Evolutionary conservation across 1,284 basidiomycete genomes (phyloP).

Genomic region (Moniliella sp.): DNA sequence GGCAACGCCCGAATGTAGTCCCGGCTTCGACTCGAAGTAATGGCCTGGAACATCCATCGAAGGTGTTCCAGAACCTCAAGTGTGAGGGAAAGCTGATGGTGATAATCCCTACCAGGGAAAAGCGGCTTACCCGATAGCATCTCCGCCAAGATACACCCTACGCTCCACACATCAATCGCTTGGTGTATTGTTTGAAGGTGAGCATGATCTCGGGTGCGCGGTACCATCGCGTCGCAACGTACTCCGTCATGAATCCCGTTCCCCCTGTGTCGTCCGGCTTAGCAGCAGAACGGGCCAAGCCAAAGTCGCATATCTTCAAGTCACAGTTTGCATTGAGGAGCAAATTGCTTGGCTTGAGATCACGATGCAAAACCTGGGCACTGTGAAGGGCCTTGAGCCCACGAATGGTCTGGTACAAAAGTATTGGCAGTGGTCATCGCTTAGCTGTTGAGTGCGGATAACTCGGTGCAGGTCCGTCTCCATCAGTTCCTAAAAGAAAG

Average conservation of each 20-base stretch:
- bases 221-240: conserved; percentile 33
- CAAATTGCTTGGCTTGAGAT: conserved; percentile 28
- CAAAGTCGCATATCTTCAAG: conserved; percentile 34
- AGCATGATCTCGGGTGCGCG: conserved; percentile 33
- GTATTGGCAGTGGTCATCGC: conserved; percentile 71
- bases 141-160: conserved; percentile 77
- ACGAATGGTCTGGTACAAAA: conserved; percentile 56
- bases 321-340: conserved; percentile 31
- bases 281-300: conserved; percentile 26
- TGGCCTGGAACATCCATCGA: conserved; percentile 45
- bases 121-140: conserved; percentile 73
- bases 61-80: conserved; percentile 44
- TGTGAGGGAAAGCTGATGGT: conserved; percentile 42
- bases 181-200: conserved; percentile 34
- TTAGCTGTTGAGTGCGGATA: conserved; percentile 25
- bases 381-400: conserved; percentile 33
- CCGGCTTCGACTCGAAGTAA: conserved; percentile 56
- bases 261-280: conserved; percentile 27
- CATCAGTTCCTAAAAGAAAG: conserved; percentile 24
- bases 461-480: conserved; percentile 32
- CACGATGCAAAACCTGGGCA: conserved; percentile 29
- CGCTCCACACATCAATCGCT: conserved; percentile 49
- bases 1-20: conserved; percentile 83
- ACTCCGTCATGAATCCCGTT: conserved; percentile 33
- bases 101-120: conserved; percentile 49